Conservation (phyloP, 2,329 filamentous ascomycete species). For the Albifimbria verrucaria region DNA sequence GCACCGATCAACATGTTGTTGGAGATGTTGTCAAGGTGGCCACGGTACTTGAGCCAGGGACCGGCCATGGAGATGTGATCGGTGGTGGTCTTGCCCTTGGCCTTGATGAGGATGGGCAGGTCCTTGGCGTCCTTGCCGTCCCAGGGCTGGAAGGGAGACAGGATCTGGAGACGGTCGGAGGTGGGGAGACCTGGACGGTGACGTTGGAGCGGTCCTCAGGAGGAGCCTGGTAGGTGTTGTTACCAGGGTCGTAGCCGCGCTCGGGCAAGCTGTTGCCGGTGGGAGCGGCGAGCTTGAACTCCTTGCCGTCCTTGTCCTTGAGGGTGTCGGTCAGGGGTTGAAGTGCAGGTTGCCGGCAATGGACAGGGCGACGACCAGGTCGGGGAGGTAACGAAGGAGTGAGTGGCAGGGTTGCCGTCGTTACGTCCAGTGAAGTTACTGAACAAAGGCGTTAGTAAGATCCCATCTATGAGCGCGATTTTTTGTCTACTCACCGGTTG, state of each 20-base stretch:
- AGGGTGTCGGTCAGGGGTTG: conserved; percentile 93
- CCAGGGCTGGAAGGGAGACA: conserved; percentile 83
- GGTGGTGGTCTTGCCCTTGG: conserved; percentile 96
- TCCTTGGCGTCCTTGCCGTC: conserved; percentile 84
- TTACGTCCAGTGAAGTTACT: conserved; percentile 99
- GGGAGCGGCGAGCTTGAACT: conserved; percentile 83
- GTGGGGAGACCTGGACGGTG: conserved; percentile 75
- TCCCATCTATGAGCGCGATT: neutral
- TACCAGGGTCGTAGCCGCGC: conserved; percentile 83
- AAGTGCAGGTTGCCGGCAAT: conserved; percentile 84
- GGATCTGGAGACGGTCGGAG: conserved; percentile 91
- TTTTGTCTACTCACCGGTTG: conserved; percentile 53
- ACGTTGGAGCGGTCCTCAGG: conserved; percentile 73
- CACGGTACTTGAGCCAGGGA: conserved; percentile 98
- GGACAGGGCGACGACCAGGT: conserved; percentile 82
- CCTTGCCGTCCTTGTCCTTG: conserved; percentile 93
- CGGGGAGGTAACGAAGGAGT: conserved; percentile 89
- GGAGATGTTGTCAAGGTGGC: conserved; percentile 98
- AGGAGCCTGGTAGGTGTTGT: conserved; percentile 94
- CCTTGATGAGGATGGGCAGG: conserved; percentile 93
- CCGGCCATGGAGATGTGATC: conserved; percentile 97
- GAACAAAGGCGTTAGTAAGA: neutral
- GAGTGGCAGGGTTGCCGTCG: conserved; percentile 90
- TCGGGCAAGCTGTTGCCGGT: conserved; percentile 76
- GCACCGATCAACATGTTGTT: conserved; percentile 99